Evolutionary conservation across 306 rosid genomes (phyloP).

Genomic region (Lathyrus tuberosus): DNA sequence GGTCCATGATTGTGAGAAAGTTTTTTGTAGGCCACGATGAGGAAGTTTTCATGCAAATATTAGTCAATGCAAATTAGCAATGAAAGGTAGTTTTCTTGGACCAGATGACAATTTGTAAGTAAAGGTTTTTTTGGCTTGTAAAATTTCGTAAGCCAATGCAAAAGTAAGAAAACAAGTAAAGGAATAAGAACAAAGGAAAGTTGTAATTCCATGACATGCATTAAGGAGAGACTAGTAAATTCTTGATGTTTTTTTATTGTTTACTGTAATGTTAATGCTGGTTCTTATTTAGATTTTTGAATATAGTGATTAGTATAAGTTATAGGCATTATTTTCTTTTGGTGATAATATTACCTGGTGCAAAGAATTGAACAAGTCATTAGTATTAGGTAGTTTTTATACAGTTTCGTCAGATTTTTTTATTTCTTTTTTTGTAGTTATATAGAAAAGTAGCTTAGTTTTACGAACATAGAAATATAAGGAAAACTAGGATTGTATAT

Average conservation of each 20-base stretch:
- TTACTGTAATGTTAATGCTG: neutral
- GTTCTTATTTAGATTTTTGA: neutral
- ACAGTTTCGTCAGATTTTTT: too few species aligned
- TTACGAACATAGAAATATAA: too few species aligned
- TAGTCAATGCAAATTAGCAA: slow-evolving; percentile 35
- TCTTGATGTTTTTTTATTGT: neutral
- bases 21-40: neutral
- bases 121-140: neutral
- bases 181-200: neutral
- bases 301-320: neutral
- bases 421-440: too few species aligned
- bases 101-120: slow-evolving; percentile 17
- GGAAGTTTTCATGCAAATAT: slow-evolving; percentile 11
- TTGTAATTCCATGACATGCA: neutral
- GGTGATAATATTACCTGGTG: too few species aligned
- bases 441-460: neutral
- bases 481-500: too few species aligned
- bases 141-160: slow-evolving; percentile 21
- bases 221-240: neutral
- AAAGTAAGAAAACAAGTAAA: neutral
- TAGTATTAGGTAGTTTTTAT: neutral
- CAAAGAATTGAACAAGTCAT: neutral
- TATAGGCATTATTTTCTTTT: too few species aligned
- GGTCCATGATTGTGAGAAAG: slow-evolving; percentile 10
- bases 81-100: slow-evolving; percentile 31